Conservation (phyloP, 208 protist genomes). For the Trypanosoma cruzi region DNA sequence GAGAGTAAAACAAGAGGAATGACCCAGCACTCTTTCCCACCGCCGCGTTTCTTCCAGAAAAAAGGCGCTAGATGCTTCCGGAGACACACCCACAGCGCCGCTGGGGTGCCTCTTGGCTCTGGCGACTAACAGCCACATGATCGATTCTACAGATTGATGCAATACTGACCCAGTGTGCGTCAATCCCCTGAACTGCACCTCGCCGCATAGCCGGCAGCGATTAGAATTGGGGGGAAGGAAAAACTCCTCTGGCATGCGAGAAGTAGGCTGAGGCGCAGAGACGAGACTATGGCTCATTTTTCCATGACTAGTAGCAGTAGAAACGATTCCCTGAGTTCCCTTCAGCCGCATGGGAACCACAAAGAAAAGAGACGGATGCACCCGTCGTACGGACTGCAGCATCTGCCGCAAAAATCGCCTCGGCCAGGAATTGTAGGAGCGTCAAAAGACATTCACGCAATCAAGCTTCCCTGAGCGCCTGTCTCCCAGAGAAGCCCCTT, state of each 20-base stretch:
- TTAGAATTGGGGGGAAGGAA: constrained; percentile 16
- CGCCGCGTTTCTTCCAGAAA: constrained; percentile 14
- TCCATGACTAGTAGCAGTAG: not conserved
- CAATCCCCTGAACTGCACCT: not conserved
- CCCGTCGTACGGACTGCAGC: constrained; percentile 1
- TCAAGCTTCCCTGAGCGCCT: not conserved
- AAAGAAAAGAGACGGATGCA: not conserved
- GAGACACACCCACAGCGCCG: constrained; percentile 22
- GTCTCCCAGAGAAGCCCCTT: not conserved
- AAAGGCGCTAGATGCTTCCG: constrained; percentile 14
- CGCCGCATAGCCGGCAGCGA: constrained; percentile 24
- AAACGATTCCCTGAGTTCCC: not conserved
- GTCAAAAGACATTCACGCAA: not conserved
- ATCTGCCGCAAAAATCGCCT: constrained; percentile 1
- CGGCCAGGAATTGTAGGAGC: not conserved
- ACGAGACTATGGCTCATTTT: not conserved
- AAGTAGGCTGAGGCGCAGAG: not conserved
- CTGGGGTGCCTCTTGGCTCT: constrained; percentile 10
- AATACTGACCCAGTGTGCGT: constrained; percentile 1
- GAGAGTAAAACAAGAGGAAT: not conserved
- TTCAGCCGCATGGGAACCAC: not conserved
- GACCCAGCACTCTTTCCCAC: constrained; percentile 14
- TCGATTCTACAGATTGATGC: constrained; percentile 15
- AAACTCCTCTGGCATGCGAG: constrained; percentile 15
- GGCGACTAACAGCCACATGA: constrained; percentile 25